Percentiles rank a stretch among this genome's conserved stretches.
Conservation (phyloP, 2,329 filamentous ascomycete genomes). For the Apiospora koreana region DNA sequence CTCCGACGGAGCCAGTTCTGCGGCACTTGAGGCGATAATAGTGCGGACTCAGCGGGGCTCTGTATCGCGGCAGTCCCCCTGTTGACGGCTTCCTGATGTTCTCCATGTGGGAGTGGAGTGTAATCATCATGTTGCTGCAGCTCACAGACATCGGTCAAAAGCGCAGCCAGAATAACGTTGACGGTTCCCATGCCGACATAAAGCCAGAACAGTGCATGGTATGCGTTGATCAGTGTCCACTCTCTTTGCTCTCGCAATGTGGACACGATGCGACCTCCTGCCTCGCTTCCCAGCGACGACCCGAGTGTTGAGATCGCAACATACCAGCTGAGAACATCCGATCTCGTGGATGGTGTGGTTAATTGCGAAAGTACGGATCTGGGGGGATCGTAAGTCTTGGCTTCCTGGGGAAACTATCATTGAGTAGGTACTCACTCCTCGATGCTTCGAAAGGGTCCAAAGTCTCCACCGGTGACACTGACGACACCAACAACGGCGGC, state of each 20-base stretch:
- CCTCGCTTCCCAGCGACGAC: constrained; percentile 59
- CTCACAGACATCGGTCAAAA: constrained; percentile 38
- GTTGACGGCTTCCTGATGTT: constrained; percentile 20
- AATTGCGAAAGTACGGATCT: constrained; percentile 53
- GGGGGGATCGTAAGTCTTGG: constrained; percentile 59
- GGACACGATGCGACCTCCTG: constrained; percentile 61
- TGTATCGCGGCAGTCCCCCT: background rate
- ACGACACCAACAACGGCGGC: constrained; percentile 64
- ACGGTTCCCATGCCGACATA: constrained; percentile 59
- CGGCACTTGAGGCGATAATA: constrained; percentile 8
- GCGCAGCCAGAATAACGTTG: constrained; percentile 55
- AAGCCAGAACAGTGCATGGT: constrained; percentile 50
- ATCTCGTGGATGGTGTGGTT: constrained; percentile 43
- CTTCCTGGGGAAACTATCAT: constrained; percentile 27
- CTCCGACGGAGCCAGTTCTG: constrained; percentile 19
- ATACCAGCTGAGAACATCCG: constrained; percentile 65
- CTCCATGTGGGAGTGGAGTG: constrained; percentile 30
- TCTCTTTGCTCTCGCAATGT: constrained; percentile 39
- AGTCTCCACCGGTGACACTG: constrained; percentile 64
- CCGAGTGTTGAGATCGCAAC: constrained; percentile 59
- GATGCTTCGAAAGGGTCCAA: constrained; percentile 67
- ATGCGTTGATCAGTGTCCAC: constrained; percentile 25
- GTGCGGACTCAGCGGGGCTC: background rate
- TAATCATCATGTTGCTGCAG: constrained; percentile 41
- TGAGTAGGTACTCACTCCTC: constrained; percentile 48